Percentiles rank a stretch among this genome's conserved stretches.
Evolutionary conservation across 179 eudicot genomes (phyloP).

Genomic region (Actinidia arguta): DNA sequence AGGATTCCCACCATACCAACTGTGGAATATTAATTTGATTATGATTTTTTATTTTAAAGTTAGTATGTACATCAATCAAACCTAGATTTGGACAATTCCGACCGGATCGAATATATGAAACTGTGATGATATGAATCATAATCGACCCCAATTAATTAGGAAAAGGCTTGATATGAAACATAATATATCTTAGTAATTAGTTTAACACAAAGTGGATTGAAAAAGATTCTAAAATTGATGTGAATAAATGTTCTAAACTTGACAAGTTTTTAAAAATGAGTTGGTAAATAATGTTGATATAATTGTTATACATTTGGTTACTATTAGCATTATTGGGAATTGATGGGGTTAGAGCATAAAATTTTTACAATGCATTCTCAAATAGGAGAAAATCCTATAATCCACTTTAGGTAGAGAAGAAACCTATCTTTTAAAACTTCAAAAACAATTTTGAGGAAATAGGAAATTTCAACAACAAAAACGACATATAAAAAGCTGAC

Average conservation of each 20-base stretch:
- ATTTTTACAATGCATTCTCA: not conserved
- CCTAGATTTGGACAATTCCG: not conserved
- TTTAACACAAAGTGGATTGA: not conserved
- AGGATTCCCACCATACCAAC: slow-evolving; percentile 29
- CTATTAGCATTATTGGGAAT: not conserved
- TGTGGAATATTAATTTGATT: not conserved
- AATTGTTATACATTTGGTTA: not conserved
- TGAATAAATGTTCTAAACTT: not conserved
- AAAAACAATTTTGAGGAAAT: too few species aligned
- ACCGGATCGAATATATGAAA: not conserved
- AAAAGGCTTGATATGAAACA: not conserved
- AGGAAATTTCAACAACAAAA: too few species aligned
- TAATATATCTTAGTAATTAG: not conserved
- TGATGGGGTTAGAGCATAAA: not conserved
- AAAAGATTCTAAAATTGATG: not conserved
- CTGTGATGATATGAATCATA: too few species aligned
- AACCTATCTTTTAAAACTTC: too few species aligned
- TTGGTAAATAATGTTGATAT: slow-evolving; percentile 17
- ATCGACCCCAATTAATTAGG: too few species aligned
- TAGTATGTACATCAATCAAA: not conserved
- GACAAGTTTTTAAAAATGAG: not conserved
- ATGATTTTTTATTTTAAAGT: not conserved
- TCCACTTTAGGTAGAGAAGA: slow-evolving; percentile 8
- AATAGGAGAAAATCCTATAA: not conserved
- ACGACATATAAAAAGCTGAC: too few species aligned